These are phyloP conservation scores for Spencermartinsiella europaea DNA, from an alignment of 805 yeast genomes.

Conservation along the genomic window DNA sequence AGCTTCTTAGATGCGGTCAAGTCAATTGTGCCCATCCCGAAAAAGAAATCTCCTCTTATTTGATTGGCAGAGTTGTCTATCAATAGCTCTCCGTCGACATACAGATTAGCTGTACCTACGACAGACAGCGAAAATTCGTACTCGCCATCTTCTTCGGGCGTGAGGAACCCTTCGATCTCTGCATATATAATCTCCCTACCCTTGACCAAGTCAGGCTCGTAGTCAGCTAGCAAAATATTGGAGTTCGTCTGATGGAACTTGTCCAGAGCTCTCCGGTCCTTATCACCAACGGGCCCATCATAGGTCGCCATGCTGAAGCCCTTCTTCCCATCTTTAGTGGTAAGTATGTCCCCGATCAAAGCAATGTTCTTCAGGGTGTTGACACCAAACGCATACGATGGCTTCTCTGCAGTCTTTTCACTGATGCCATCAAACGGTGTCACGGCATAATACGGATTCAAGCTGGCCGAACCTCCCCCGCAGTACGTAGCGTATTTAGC, in stretches of 20 bases:
- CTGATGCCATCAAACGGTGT: constrained; percentile 18
- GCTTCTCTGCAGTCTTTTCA: constrained; percentile 3
- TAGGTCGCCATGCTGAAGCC: constrained; percentile 13
- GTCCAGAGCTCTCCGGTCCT: constrained; percentile 7
- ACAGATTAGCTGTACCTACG: constrained; percentile 51
- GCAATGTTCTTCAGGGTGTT: constrained; percentile 36
- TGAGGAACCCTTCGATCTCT: constrained; percentile 39
- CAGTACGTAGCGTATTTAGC: constrained; percentile 46
- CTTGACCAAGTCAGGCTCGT: neutral
- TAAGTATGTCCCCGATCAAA: constrained; percentile 25
- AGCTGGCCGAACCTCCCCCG: constrained; percentile 61
- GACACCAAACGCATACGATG: constrained; percentile 24
- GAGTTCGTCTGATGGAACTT: neutral
- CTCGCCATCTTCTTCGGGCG: constrained; percentile 43
- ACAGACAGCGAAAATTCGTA: constrained; percentile 49
- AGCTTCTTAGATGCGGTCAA: constrained; percentile 36
- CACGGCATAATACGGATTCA: constrained; percentile 43
- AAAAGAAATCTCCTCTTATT: constrained; percentile 44
- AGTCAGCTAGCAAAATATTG: constrained; percentile 12
- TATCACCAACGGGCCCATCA: constrained; percentile 4
- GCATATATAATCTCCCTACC: constrained; percentile 34
- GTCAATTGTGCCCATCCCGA: constrained; percentile 50
- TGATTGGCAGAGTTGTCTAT: constrained; percentile 54
- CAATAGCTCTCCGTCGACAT: constrained; percentile 45
- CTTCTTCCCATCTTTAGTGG: constrained; percentile 9